Conservation (phyloP, 805 yeast genomes). For the Lachancea fermentati region DNA sequence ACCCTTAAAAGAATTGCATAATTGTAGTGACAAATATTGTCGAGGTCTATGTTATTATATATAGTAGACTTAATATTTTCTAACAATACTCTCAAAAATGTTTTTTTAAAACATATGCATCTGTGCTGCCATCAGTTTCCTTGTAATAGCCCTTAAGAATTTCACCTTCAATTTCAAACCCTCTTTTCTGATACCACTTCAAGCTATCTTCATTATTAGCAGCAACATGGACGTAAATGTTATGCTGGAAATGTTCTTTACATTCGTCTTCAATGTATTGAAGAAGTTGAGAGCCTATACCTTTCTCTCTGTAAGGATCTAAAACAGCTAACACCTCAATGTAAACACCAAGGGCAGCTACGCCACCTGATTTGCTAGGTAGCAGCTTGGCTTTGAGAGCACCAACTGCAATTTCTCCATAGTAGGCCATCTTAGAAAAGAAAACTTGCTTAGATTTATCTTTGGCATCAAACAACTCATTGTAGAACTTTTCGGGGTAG, state of each 20-base stretch:
- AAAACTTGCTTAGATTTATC: conserved; percentile 15
- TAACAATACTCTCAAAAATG: conserved; percentile 1
- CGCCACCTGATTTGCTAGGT: conserved; percentile 34
- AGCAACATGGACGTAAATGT: conserved; percentile 48
- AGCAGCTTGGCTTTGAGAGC: conserved; percentile 55
- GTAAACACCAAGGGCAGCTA: conserved; percentile 49
- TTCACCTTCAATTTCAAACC: conserved; percentile 39
- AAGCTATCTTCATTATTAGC: conserved; percentile 38
- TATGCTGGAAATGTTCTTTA: conserved; percentile 37
- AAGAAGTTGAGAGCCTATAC: conserved; percentile 57
- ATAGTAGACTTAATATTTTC: neutral
- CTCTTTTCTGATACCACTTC: conserved; percentile 47
- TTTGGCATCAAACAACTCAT: conserved; percentile 17
- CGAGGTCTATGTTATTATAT: conserved; percentile 1
- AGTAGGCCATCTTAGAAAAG: conserved; percentile 42
- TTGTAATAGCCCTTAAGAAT: conserved; percentile 41
- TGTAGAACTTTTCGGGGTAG: conserved; percentile 21
- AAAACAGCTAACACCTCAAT: conserved; percentile 66
- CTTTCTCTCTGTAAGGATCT: conserved; percentile 52
- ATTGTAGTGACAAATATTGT: neutral
- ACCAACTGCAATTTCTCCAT: conserved; percentile 77
- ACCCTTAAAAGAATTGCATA: neutral
- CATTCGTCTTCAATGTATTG: conserved; percentile 53
- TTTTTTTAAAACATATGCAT: conserved; percentile 17
- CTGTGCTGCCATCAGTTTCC: conserved; percentile 15